Evolutionary conservation across 495 filamentous ascomycete species (phyloP).

Genomic region (Aspergillus baeticus): DNA sequence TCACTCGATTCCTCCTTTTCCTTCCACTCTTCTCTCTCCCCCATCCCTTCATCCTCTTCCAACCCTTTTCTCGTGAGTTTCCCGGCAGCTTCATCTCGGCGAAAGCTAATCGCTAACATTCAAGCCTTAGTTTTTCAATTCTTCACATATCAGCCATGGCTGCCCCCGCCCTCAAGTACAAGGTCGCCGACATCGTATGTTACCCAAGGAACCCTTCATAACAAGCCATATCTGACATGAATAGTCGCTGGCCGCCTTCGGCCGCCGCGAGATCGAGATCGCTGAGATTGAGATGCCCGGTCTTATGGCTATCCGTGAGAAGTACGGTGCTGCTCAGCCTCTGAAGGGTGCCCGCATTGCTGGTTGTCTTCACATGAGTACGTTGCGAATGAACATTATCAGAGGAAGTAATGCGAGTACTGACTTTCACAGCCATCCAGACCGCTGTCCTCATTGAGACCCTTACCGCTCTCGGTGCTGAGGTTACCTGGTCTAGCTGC

Average conservation of each 20-base stretch:
- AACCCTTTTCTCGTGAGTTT: constrained; percentile 13
- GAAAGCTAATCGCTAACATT: constrained; percentile 14
- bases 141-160: constrained; percentile 34
- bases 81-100: not conserved
- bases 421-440: constrained; percentile 73
- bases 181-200: constrained; percentile 93
- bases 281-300: constrained; percentile 99
- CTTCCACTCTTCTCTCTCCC: constrained; percentile 7
- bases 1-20: constrained; percentile 4
- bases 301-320: constrained; percentile 89
- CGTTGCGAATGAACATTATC: constrained; percentile 14
- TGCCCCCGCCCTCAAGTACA: constrained; percentile 89
- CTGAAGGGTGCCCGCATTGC: constrained; percentile 89
- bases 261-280: constrained; percentile 97
- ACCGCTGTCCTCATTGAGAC: constrained; percentile 99
- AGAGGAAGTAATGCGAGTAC: not conserved
- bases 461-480: constrained; percentile 86
- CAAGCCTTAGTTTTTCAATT: not conserved
- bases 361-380: constrained; percentile 98
- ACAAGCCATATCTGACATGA: constrained; percentile 1
- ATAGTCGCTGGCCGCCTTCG: constrained; percentile 89
- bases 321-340: constrained; percentile 92
- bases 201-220: constrained; percentile 2
- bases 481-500: constrained; percentile 95
- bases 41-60: constrained; percentile 2